A percentile compares a stretch with the other conserved stretches of the same genome.
Evolutionary conservation across 768 basidiomycete species (phyloP).

Genomic region (Calocera viscosa): DNA sequence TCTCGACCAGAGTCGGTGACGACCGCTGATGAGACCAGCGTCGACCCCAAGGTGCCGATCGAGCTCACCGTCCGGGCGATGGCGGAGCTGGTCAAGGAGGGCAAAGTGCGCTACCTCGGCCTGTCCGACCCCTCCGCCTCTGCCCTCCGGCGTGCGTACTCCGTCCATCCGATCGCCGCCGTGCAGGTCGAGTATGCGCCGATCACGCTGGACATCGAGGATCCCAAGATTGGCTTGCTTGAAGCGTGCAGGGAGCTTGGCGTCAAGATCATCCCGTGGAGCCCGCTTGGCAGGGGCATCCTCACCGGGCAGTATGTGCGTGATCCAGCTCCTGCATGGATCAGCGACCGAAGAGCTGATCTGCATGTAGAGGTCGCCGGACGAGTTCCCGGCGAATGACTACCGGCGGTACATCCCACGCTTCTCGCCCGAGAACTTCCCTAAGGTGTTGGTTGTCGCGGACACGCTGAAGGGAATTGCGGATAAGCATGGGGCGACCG

Average conservation of each 20-base stretch:
- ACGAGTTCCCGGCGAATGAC: constrained; percentile 9
- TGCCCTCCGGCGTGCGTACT: constrained; percentile 16
- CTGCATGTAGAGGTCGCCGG: constrained; percentile 12
- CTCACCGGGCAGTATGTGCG: constrained; percentile 37
- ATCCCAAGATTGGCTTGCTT: constrained; percentile 21
- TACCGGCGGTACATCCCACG: constrained; percentile 21
- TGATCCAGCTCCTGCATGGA: not conserved
- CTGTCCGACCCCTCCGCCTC: constrained; percentile 16
- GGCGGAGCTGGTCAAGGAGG: constrained; percentile 16
- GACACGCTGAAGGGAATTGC: constrained; percentile 27
- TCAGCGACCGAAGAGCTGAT: too few relatives aligned
- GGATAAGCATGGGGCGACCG: constrained; percentile 26
- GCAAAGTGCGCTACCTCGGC: constrained; percentile 18
- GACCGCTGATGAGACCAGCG: constrained; percentile 13
- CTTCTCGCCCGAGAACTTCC: constrained; percentile 27
- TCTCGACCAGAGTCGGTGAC: not conserved
- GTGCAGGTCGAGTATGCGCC: constrained; percentile 44
- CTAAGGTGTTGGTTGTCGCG: constrained; percentile 27
- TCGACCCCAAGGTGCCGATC: constrained; percentile 20
- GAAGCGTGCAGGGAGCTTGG: constrained; percentile 25
- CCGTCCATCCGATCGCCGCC: constrained; percentile 30
- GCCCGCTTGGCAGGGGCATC: constrained; percentile 43
- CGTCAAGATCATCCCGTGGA: constrained; percentile 36
- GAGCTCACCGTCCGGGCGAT: constrained; percentile 18
- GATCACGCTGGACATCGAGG: constrained; percentile 38